Percentiles rank a stretch among this genome's conserved stretches.
These are phyloP conservation scores for Eucalyptus coolabah DNA, from an alignment of 345 rosid genomes.

Conservation along the genomic window DNA sequence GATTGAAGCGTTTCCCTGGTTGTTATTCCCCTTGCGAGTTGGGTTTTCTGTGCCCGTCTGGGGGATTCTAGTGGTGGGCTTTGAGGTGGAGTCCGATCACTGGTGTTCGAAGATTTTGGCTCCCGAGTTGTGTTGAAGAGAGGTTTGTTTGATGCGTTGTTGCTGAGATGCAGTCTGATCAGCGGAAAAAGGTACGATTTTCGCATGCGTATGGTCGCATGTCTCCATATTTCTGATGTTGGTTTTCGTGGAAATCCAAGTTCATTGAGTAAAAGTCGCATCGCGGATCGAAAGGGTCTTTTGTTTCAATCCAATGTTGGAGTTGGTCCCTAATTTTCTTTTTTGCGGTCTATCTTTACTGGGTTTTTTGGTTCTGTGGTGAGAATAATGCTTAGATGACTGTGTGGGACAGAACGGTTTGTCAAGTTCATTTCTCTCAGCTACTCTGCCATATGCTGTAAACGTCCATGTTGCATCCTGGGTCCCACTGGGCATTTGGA, in stretches of 20 bases:
- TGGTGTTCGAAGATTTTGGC: neutral
- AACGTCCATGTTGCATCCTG: neutral
- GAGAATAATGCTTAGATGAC: neutral
- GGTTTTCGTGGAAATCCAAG: neutral
- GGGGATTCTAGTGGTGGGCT: constrained; percentile 10
- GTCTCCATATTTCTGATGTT: neutral
- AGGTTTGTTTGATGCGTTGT: constrained; percentile 22
- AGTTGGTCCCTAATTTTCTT: neutral
- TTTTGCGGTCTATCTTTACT: neutral
- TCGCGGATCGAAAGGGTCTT: neutral
- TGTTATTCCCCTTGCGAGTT: neutral
- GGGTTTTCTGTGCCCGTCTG: neutral
- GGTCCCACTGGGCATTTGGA: neutral
- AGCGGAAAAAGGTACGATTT: constrained; percentile 63
- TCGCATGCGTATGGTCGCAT: neutral
- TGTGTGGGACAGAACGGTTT: neutral
- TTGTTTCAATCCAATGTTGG: neutral
- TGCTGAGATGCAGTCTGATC: constrained; percentile 88
- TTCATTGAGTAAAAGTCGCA: neutral
- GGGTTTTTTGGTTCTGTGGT: neutral
- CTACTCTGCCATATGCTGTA: neutral
- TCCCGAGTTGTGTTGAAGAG: constrained; percentile 2
- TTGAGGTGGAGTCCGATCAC: constrained; percentile 1
- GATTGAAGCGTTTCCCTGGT: neutral
- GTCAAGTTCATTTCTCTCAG: neutral